A percentile compares a stretch with the other conserved stretches of the same genome.
phyloP scores from a whole-genome alignment of 495 filamentous ascomycete genomes.

The Daldinia caldariorum region DNA sequence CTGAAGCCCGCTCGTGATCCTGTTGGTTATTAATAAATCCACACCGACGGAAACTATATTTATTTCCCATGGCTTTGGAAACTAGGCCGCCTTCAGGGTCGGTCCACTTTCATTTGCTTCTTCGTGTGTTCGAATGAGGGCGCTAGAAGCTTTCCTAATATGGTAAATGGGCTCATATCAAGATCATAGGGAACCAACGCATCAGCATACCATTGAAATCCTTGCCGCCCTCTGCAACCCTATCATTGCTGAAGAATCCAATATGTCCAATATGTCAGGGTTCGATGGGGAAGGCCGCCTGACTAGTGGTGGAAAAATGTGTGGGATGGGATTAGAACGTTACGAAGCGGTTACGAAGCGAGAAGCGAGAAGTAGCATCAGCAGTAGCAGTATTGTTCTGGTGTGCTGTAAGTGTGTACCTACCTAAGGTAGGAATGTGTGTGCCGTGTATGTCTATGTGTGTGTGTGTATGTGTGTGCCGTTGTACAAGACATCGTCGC shows the following conservation, averaged over 20 bases:
- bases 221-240: conserved; percentile 32
- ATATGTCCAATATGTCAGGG: conserved; percentile 13
- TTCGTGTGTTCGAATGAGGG: conserved; percentile 29
- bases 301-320: conserved; percentile 13
- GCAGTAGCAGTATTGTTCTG: no score
- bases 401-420: conserved; percentile 10
- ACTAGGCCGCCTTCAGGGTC: conserved; percentile 37
- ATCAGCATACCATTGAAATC: conserved; percentile 12
- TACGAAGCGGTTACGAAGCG: conserved; percentile 18
- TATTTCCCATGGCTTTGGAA: conserved; percentile 40
- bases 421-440: no score
- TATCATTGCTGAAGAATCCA: conserved; percentile 29
- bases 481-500: conserved; percentile 27
- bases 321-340: conserved; percentile 9
- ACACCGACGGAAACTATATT: conserved; percentile 38
- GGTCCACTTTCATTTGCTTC: conserved; percentile 37
- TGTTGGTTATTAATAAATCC: conserved; percentile 36
- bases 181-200: conserved; percentile 23
- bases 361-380: conserved; percentile 4
- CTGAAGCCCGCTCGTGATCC: conserved; percentile 33
- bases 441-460: not conserved
- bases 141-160: conserved; percentile 40
- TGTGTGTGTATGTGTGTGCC: not conserved
- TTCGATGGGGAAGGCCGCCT: conserved; percentile 14
- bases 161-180: conserved; percentile 10